Percentiles rank a stretch among this genome's conserved stretches.
Conservation (phyloP, 2,329 filamentous ascomycete genomes). For the Fusarium sp. region DNA sequence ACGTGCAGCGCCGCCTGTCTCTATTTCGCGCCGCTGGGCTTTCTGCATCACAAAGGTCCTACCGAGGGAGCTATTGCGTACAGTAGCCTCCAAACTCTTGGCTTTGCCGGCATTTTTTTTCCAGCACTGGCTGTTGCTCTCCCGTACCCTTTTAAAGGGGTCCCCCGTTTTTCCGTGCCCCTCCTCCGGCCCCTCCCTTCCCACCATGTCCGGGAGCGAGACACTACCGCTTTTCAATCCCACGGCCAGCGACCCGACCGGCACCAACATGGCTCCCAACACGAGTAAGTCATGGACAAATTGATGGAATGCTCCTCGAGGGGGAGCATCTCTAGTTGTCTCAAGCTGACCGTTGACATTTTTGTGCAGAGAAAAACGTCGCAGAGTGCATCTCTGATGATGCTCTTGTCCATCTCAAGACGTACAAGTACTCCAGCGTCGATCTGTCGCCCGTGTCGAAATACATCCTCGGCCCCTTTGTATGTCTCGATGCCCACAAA, state of each 20-base stretch:
- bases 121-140: neutral
- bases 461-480: conserved; percentile 95
- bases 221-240: conserved; percentile 49
- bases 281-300: conserved; percentile 43
- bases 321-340: neutral
- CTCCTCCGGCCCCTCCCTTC: conserved; percentile 40
- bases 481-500: conserved; percentile 61
- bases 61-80: conserved; percentile 9
- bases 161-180: conserved; percentile 37
- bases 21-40: conserved; percentile 27
- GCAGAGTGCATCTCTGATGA: conserved; percentile 88
- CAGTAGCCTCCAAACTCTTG: conserved; percentile 13
- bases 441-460: conserved; percentile 95
- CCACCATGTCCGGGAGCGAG: conserved; percentile 48
- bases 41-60: neutral
- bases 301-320: neutral
- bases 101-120: conserved; percentile 31
- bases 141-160: conserved; percentile 35
- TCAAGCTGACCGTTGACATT: neutral
- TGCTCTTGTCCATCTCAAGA: conserved; percentile 88
- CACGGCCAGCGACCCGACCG: conserved; percentile 42
- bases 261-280: conserved; percentile 50
- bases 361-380: conserved; percentile 60
- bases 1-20: conserved; percentile 30
- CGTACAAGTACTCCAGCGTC: conserved; percentile 97